Conservation (phyloP, 108 stramenopile genomes). For the Fragilaria crotonensis region DNA sequence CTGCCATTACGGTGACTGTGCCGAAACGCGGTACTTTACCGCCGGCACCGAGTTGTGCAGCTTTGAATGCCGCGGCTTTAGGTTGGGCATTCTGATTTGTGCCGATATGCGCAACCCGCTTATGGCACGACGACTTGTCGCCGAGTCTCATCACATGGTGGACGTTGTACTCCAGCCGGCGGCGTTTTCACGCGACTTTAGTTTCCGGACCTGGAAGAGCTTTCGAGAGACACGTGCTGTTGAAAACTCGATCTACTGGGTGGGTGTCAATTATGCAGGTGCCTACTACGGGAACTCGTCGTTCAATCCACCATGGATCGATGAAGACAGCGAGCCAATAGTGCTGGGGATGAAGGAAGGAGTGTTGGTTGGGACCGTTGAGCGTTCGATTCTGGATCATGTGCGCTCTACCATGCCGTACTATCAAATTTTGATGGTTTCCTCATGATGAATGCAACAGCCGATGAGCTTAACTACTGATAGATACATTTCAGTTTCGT, state of each 20-base stretch:
- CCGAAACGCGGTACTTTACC: slow-evolving; percentile 19
- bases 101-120: slow-evolving; percentile 21
- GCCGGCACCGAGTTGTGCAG: slow-evolving; percentile 6
- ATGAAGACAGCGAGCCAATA: slow-evolving; percentile 18
- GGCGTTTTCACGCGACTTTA: slow-evolving; percentile 19
- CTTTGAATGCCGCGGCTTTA: slow-evolving; percentile 10
- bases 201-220: slow-evolving; percentile 28
- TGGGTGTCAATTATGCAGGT: slow-evolving; percentile 22
- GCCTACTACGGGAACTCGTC: slow-evolving; percentile 17
- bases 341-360: too few species aligned
- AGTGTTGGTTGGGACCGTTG: too few species aligned
- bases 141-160: slow-evolving; percentile 4
- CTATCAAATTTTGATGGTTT: too few species aligned
- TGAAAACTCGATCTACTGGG: slow-evolving; percentile 24
- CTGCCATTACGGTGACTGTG: slow-evolving; percentile 26
- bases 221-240: slow-evolving; percentile 31
- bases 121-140: slow-evolving; percentile 7
- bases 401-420: too few species aligned
- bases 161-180: slow-evolving; percentile 26
- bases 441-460: too few species aligned
- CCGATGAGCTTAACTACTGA: too few species aligned
- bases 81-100: slow-evolving; percentile 23
- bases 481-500: too few species aligned
- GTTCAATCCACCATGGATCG: slow-evolving; percentile 23
- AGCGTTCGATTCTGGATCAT: too few species aligned